phyloP scores from a whole-genome alignment of 1,284 basidiomycete genomes.

The Dichomitus squalens region DNA sequence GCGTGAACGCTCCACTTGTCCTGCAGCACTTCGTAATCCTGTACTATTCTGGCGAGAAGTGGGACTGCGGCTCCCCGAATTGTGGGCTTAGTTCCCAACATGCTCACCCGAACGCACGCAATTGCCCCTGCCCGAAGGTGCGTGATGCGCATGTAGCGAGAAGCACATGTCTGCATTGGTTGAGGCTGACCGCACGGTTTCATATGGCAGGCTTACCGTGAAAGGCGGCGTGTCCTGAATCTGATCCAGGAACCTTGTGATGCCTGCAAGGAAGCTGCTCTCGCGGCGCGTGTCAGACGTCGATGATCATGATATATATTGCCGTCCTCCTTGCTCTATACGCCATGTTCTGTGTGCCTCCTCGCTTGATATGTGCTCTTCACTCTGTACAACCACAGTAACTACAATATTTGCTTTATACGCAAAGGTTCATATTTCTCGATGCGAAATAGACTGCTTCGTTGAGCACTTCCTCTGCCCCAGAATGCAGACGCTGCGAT shows the following conservation, averaged over 20 bases:
- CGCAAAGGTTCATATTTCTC: background rate
- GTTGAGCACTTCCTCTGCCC: too few species aligned
- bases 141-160: background rate
- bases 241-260: constrained; percentile 55
- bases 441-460: too few species aligned
- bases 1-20: background rate
- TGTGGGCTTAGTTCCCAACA: constrained; percentile 48
- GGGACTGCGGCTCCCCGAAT: constrained; percentile 43
- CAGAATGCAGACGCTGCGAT: too few species aligned
- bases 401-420: background rate
- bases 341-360: constrained; percentile 1
- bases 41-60: constrained; percentile 48
- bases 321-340: background rate
- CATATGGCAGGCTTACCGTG: constrained; percentile 40
- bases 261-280: constrained; percentile 39
- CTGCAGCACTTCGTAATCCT: constrained; percentile 57
- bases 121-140: constrained; percentile 38
- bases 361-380: constrained; percentile 12
- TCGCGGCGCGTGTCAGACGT: constrained; percentile 30
- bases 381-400: background rate
- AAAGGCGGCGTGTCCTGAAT: constrained; percentile 47
- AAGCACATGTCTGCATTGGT: background rate
- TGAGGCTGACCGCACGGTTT: constrained; percentile 1
- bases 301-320: constrained; percentile 14
- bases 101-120: constrained; percentile 45